A percentile compares a stretch with the other conserved stretches of the same genome.
Evolutionary conservation across 164 flowering plant genomes (phyloP).

Genomic region (Piper longum): DNA sequence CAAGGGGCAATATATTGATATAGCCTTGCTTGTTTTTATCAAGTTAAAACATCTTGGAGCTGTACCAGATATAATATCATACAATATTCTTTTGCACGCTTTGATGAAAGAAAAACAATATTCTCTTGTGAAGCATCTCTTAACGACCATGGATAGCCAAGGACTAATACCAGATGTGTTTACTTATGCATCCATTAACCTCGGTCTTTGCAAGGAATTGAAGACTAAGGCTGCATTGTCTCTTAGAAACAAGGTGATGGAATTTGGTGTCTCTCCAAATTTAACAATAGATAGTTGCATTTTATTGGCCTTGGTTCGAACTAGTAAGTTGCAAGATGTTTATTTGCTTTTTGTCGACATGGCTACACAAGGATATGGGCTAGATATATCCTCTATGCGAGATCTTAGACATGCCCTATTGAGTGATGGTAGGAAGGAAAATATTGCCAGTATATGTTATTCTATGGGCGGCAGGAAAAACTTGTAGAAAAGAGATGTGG

Average conservation of each 20-base stretch:
- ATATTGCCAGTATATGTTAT: conserved; percentile 3
- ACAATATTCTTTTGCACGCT: conserved; percentile 37
- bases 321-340: conserved; percentile 19
- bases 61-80: conserved; percentile 23
- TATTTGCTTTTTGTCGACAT: conserved; percentile 18
- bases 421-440: conserved; percentile 18
- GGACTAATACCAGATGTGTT: conserved; percentile 19
- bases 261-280: conserved; percentile 22
- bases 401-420: conserved; percentile 15
- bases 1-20: conserved; percentile 19
- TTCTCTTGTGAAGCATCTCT: conserved; percentile 16
- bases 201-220: conserved; percentile 26
- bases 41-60: conserved; percentile 13
- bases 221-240: conserved; percentile 20
- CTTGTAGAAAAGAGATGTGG: background rate
- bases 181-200: conserved; percentile 26
- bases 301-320: conserved; percentile 20
- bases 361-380: conserved; percentile 24
- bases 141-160: conserved; percentile 21
- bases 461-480: background rate
- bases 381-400: conserved; percentile 15
- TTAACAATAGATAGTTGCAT: conserved; percentile 22
- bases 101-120: conserved; percentile 11
- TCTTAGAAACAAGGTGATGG: conserved; percentile 16
- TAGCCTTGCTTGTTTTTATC: conserved; percentile 17